Conservation (phyloP, 2,329 filamentous ascomycete genomes). For the Microascus cirrosus region DNA sequence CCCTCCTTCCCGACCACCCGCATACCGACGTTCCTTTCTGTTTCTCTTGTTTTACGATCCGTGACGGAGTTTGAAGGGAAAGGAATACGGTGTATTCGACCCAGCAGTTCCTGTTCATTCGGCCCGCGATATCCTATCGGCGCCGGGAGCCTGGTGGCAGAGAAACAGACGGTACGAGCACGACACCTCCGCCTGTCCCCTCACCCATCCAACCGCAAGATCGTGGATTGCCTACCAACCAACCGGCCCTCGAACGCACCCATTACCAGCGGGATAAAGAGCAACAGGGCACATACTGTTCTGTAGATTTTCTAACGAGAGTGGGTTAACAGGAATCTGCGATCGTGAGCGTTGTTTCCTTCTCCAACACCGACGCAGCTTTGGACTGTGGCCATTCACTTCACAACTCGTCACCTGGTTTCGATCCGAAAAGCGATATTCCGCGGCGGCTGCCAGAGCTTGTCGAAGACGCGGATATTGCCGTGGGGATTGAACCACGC, state of each 20-base stretch:
- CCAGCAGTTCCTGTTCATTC: not conserved
- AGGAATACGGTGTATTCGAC: conserved; percentile 5
- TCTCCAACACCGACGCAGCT: conserved; percentile 4
- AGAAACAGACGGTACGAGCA: not conserved
- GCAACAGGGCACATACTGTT: conserved; percentile 11
- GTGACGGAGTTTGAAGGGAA: not conserved
- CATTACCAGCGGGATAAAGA: not conserved
- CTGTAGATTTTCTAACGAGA: conserved; percentile 13
- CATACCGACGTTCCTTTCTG: not conserved
- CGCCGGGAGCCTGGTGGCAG: not conserved
- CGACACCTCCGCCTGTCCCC: not conserved
- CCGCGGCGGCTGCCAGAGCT: not conserved
- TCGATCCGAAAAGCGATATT: not conserved
- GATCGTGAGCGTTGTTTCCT: not conserved
- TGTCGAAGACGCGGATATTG: not conserved
- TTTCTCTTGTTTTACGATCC: not conserved
- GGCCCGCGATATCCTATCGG: not conserved
- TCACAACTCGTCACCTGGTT: not conserved
- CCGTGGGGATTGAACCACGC: not conserved
- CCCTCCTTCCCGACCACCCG: not conserved
- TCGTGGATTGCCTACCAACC: conserved; percentile 16
- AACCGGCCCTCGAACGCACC: not conserved
- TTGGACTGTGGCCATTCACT: conserved; percentile 1
- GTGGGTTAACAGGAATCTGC: not conserved
- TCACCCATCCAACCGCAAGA: conserved; percentile 8